phyloP scores from a whole-genome alignment of 2,329 filamentous ascomycete genomes.

The Cercospora beticola region DNA sequence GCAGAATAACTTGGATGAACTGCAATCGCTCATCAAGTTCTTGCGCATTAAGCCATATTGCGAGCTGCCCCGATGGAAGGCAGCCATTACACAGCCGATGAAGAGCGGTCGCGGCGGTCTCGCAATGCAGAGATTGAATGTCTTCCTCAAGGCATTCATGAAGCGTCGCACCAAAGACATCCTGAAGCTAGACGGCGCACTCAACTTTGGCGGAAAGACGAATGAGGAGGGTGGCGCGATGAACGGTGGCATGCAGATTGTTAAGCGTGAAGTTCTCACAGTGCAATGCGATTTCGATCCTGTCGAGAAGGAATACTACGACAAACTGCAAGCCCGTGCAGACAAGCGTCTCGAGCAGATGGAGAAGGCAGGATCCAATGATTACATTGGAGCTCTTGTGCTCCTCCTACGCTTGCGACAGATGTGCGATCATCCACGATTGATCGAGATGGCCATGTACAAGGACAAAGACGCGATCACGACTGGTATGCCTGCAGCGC shows the following conservation, averaged over 20 bases:
- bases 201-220: conserved; percentile 71
- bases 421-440: conserved; percentile 88
- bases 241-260: conserved; percentile 78
- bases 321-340: conserved; percentile 76
- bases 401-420: conserved; percentile 87
- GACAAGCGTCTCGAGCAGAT: conserved; percentile 83
- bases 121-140: conserved; percentile 81
- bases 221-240: conserved; percentile 53
- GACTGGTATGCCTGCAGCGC: conserved; percentile 48
- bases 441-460: conserved; percentile 80
- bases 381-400: conserved; percentile 91
- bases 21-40: conserved; percentile 92
- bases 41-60: conserved; percentile 89
- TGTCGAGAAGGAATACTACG: conserved; percentile 82
- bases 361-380: conserved; percentile 67
- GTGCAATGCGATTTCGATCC: conserved; percentile 75
- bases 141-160: conserved; percentile 90
- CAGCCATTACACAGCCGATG: conserved; percentile 84
- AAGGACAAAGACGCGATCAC: conserved; percentile 84
- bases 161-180: conserved; percentile 97
- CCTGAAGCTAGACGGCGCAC: conserved; percentile 79
- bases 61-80: conserved; percentile 81
- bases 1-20: conserved; percentile 96
- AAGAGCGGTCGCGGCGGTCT: conserved; percentile 86
- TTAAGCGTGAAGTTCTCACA: conserved; percentile 82